phyloP scores from a whole-genome alignment of 345 rosid species.

The Turritis glabra region DNA sequence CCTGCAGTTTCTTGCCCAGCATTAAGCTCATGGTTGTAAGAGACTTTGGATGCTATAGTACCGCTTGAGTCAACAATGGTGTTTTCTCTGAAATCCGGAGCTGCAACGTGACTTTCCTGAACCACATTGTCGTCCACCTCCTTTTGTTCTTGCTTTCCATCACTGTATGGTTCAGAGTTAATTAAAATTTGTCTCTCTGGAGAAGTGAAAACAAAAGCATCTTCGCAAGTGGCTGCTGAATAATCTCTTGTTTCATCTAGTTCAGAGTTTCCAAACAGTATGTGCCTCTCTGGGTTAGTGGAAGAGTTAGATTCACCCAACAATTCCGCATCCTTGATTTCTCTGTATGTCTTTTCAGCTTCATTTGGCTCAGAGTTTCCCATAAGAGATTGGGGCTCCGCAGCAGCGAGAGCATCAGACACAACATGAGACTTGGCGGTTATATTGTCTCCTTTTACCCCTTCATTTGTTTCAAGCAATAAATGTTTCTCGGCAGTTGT shows the following conservation, averaged over 20 bases:
- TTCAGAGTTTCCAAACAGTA: background rate
- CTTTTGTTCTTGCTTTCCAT: background rate
- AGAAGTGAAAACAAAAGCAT: background rate
- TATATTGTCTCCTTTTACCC: background rate
- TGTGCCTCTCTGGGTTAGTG: background rate
- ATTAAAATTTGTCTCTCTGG: background rate
- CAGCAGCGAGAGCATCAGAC: background rate
- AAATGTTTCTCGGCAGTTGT: background rate
- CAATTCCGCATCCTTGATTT: background rate
- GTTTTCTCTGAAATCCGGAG: too few relatives aligned
- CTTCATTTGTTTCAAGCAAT: constrained; percentile 14
- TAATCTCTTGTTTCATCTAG: background rate
- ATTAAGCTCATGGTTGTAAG: background rate
- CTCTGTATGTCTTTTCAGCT: background rate
- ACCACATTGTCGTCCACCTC: background rate
- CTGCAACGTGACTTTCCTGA: background rate
- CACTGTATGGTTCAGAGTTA: background rate
- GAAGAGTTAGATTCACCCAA: constrained; percentile 17
- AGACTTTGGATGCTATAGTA: background rate
- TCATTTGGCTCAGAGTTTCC: constrained; percentile 15
- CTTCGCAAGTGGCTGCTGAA: constrained; percentile 1
- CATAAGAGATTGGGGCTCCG: background rate
- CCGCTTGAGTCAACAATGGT: background rate
- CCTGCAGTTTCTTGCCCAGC: background rate
- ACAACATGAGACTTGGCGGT: background rate